A percentile compares a stretch with the other conserved stretches of the same genome.
Conservation (phyloP, 805 yeast genomes). For the Monosporozyma aerobia region DNA sequence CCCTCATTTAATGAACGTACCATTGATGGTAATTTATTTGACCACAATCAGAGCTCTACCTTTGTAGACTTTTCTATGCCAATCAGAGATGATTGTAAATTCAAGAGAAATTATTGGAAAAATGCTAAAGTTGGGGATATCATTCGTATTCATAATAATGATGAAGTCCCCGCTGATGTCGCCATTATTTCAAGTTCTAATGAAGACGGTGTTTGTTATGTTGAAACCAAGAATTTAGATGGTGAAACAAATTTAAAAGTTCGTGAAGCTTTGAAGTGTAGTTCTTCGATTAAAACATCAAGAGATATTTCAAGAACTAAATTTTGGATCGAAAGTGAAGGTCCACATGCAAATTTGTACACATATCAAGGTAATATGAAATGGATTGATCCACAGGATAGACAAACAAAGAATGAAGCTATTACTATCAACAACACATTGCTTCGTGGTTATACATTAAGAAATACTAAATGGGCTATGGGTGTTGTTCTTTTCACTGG, state of each 20-base stretch:
- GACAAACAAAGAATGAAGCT: constrained; percentile 41
- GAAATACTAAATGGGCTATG: constrained; percentile 79
- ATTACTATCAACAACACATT: constrained; percentile 62
- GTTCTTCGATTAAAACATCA: constrained; percentile 40
- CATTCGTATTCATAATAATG: constrained; percentile 60
- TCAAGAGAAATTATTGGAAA: constrained; percentile 46
- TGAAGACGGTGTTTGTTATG: constrained; percentile 58
- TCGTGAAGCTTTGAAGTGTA: constrained; percentile 60
- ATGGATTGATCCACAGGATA: constrained; percentile 32
- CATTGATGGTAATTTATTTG: constrained; percentile 34
- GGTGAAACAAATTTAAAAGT: constrained; percentile 75
- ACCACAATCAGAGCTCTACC: constrained; percentile 41
- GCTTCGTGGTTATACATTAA: constrained; percentile 65
- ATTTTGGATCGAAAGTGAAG: constrained; percentile 70
- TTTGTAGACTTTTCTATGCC: constrained; percentile 49
- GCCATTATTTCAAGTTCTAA: constrained; percentile 59
- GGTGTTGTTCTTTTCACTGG: constrained; percentile 76
- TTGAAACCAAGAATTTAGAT: constrained; percentile 76
- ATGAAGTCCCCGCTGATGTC: constrained; percentile 73
- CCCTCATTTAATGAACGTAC: constrained; percentile 32
- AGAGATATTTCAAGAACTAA: constrained; percentile 41
- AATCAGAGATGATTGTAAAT: constrained; percentile 29
- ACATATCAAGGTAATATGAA: constrained; percentile 66
- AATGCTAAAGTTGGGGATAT: constrained; percentile 66
- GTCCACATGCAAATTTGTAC: constrained; percentile 75